These are phyloP conservation scores for Peterozyma toletana DNA, from an alignment of 805 yeast species.

Conservation along the genomic window DNA sequence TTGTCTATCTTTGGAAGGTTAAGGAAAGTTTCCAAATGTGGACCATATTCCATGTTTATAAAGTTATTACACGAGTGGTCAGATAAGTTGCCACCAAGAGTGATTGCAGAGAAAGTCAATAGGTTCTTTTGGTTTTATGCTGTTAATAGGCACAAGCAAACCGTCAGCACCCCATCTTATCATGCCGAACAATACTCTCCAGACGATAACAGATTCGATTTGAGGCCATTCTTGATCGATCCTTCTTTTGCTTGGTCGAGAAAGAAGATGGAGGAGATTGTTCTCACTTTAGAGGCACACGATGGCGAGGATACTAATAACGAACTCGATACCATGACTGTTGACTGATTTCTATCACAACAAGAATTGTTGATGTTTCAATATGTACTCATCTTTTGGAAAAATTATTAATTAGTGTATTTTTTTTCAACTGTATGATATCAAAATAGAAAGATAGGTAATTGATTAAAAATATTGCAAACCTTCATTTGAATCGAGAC, in stretches of 20 bases:
- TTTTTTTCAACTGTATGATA: no score
- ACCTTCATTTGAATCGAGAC: no score
- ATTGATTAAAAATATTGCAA: no score
- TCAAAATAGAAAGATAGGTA: no score
- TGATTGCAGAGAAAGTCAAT: constrained; percentile 89
- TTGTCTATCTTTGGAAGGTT: constrained; percentile 84
- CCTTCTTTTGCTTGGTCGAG: constrained; percentile 89
- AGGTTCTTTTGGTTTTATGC: constrained; percentile 91
- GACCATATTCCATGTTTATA: constrained; percentile 92
- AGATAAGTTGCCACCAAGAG: constrained; percentile 70
- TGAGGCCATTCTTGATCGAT: constrained; percentile 90
- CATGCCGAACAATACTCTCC: constrained; percentile 99
- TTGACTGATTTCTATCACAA: constrained; percentile 25
- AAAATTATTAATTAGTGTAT: neutral
- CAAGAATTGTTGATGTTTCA: neutral
- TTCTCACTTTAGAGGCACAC: constrained; percentile 45
- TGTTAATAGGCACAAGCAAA: constrained; percentile 93
- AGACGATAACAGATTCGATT: constrained; percentile 93
- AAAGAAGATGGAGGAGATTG: constrained; percentile 76
- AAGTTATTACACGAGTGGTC: constrained; percentile 91
- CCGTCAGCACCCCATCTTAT: constrained; percentile 94
- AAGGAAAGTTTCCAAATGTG: constrained; percentile 89
- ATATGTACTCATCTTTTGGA: constrained; percentile 1
- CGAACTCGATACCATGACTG: constrained; percentile 32
- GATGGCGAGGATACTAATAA: constrained; percentile 9